Evolutionary conservation across 306 rosid genomes (phyloP).

Genomic region (Lablab purpureus): DNA sequence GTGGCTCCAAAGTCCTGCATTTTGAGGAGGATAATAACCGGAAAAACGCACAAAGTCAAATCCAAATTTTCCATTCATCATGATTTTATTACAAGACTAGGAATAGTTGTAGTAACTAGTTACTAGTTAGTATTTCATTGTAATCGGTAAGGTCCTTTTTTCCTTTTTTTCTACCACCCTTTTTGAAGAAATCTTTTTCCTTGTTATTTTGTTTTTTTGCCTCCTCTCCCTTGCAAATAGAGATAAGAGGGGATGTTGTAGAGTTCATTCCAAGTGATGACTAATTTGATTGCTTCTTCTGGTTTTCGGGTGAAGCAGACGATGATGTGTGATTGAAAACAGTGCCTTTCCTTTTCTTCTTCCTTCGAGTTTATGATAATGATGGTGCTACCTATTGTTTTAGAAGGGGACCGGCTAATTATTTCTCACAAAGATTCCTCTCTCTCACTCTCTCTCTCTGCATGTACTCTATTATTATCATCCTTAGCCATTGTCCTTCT

Average conservation of each 20-base stretch:
- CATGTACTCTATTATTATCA: conserved; percentile 32
- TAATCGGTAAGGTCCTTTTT: not conserved
- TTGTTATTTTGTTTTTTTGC: not conserved
- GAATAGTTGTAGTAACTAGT: conserved; percentile 1
- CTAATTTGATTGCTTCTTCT: conserved; percentile 54
- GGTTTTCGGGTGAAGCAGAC: conserved; percentile 50
- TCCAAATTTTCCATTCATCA: conserved; percentile 40
- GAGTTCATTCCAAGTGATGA: conserved; percentile 50
- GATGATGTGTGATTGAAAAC: conserved; percentile 50
- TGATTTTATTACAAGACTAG: conserved; percentile 32
- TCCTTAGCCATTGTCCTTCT: conserved; percentile 30
- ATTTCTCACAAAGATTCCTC: conserved; percentile 58
- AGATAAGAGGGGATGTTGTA: conserved; percentile 65
- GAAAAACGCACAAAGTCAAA: conserved; percentile 42
- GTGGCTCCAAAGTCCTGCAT: conserved; percentile 26
- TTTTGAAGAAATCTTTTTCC: not conserved
- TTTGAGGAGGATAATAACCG: conserved; percentile 36
- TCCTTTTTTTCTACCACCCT: not conserved
- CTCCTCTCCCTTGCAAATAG: conserved; percentile 61
- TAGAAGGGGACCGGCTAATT: conserved; percentile 52
- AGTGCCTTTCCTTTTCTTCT: conserved; percentile 33
- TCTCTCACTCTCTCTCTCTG: conserved; percentile 11
- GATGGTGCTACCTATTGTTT: conserved; percentile 43
- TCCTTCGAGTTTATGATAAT: conserved; percentile 44
- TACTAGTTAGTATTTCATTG: conserved; percentile 28